A percentile compares a stretch with the other conserved stretches of the same genome.
phyloP scores from a whole-genome alignment of 495 filamentous ascomycete species.

The Penicillium atrosanguineum region DNA sequence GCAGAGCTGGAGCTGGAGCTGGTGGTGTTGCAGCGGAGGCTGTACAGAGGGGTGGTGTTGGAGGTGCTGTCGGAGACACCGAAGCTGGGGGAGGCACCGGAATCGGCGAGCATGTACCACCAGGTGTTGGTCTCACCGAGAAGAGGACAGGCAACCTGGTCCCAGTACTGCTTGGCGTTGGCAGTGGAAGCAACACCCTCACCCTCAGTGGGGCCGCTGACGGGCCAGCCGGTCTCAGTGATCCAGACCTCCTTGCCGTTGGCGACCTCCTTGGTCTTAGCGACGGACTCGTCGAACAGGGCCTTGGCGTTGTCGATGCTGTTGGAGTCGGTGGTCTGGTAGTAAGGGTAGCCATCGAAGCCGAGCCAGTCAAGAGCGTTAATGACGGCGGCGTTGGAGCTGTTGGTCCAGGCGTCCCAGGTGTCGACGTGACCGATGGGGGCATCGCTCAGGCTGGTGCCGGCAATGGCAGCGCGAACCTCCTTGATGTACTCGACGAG shows the following conservation, averaged over 20 bases:
- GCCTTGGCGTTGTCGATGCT: conserved; percentile 56
- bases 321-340: conserved; percentile 68
- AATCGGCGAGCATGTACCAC: conserved; percentile 74
- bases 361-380: conserved; percentile 72
- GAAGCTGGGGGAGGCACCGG: conserved; percentile 64
- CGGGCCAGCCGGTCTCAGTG: conserved; percentile 88
- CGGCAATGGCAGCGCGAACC: conserved; percentile 55
- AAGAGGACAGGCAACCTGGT: conserved; percentile 69
- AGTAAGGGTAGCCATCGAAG: conserved; percentile 74
- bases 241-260: conserved; percentile 76
- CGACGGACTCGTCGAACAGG: conserved; percentile 63
- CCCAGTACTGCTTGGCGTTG: conserved; percentile 82
- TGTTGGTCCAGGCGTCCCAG: conserved; percentile 82
- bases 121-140: conserved; percentile 68
- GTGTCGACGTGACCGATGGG: conserved; percentile 88
- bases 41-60: conserved; percentile 58
- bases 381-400: conserved; percentile 67
- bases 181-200: conserved; percentile 58
- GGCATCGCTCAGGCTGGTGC: conserved; percentile 52
- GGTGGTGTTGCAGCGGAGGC: conserved; percentile 55
- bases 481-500: conserved; percentile 66
- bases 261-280: conserved; percentile 54
- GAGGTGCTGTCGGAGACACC: conserved; percentile 56
- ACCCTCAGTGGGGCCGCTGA: conserved; percentile 58
- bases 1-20: conserved; percentile 5